Conservation (phyloP, 169 alveolate genomes). For the Eimeria necatrix region DNA sequence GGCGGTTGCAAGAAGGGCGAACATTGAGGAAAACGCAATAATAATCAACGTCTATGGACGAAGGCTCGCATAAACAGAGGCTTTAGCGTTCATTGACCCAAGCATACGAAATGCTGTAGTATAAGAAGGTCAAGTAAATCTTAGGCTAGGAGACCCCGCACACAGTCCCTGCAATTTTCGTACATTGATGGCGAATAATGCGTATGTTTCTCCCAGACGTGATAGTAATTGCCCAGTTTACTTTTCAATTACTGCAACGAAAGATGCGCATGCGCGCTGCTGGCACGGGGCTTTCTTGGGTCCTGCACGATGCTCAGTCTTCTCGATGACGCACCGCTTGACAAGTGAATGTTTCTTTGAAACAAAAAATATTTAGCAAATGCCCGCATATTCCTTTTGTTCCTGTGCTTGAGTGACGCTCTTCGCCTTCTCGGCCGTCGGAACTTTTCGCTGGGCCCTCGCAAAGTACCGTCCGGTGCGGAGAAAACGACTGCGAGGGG, state of each 20-base stretch:
- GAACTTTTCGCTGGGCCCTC: not conserved
- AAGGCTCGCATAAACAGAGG: not conserved
- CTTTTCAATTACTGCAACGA: not conserved
- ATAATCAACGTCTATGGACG: not conserved
- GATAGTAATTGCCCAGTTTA: not conserved
- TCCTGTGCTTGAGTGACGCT: not conserved
- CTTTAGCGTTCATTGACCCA: too few relatives aligned
- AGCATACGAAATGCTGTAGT: too few relatives aligned
- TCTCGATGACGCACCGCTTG: not conserved
- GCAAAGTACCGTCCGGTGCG: constrained; percentile 2
- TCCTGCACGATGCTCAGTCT: constrained; percentile 43
- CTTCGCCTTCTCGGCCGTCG: not conserved
- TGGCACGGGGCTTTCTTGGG: constrained; percentile 46
- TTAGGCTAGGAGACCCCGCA: not conserved
- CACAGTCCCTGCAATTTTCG: not conserved
- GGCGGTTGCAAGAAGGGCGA: not conserved
- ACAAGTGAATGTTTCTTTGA: not conserved
- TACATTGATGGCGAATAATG: not conserved
- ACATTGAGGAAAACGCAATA: not conserved
- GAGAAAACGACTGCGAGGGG: not conserved
- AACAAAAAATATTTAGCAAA: not conserved
- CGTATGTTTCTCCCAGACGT: not conserved
- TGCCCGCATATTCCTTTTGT: not conserved
- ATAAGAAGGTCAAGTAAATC: too few relatives aligned
- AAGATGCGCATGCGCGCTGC: not conserved